Evolutionary conservation across 257 asterid species (phyloP), one percentile per base, ranked within the genome.

Genomic region (Ilex asprella): DNA sequence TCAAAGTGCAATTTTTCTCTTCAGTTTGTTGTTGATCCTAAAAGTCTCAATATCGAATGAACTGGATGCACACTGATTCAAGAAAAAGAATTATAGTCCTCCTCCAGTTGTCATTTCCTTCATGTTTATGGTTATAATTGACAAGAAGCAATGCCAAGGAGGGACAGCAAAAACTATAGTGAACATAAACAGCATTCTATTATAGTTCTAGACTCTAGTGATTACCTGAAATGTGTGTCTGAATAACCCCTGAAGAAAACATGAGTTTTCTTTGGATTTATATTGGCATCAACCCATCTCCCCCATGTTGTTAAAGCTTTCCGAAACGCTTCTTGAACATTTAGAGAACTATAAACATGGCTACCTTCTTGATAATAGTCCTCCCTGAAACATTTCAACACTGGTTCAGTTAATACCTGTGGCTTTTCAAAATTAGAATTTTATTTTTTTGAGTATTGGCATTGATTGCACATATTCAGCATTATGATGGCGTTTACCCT

Each of bases 351-450:
- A 63, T 81, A 68, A 13, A 86, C 85, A 72, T 84, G 89, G 73
- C 78, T 84, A 39, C 95, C 95, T 76, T 86, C 92, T 79, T 86
- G 95, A 67, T 81, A 86, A 72, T 84, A 86, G 65, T 82, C 89
- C 82, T 81, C 65, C 78, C 91, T 86, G 82, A 31, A 60, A 65
- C 46, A 72, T 39, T 67, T 47, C 31, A 55, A 6, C 67, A 58
- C 63, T 49, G 41, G 1, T 16, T 43, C 5, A 29, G 54, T 30
- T 30, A 12, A 31, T 53, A 10, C 14, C 6, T 55, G 44, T 12
- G 12, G 13, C 21, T 54, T n/a, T 12, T 30, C 49, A 21, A 32
- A n/a, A 57, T 31, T 50, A 21, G 15, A 53, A 53, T 53, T 16
- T 15, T 3, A n/a, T n/a, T n/a, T 21, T 21, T 21, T 21, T 21